Evolutionary conservation across 306 rosid species (phyloP).

Genomic region (Corylus avellana): DNA sequence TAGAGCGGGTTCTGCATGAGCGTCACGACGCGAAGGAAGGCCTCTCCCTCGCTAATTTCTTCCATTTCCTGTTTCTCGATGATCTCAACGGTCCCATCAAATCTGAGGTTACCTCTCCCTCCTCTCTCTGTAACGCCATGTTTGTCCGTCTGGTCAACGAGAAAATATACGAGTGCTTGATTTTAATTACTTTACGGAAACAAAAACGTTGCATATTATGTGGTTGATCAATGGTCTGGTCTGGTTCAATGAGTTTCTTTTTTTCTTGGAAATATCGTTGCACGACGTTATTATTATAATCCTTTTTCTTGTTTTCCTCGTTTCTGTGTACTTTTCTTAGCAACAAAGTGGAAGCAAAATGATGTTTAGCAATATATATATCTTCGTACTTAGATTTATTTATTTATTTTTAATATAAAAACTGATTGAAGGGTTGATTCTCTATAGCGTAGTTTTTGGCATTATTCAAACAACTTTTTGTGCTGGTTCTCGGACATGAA

Average conservation of each 20-base stretch:
- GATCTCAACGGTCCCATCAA: slow-evolving; percentile 61
- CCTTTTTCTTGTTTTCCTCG: no score
- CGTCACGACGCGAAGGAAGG: slow-evolving; percentile 16
- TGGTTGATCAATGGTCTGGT: background rate
- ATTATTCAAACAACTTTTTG: background rate
- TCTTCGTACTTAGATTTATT: no score
- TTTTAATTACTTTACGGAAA: background rate
- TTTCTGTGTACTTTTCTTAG: background rate
- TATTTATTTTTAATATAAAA: no score
- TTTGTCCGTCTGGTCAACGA: background rate
- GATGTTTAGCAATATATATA: no score
- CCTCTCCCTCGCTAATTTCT: slow-evolving; percentile 61
- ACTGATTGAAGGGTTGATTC: no score
- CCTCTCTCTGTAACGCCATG: background rate
- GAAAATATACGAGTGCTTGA: background rate
- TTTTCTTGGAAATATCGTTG: background rate
- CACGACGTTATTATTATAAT: no score
- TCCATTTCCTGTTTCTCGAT: slow-evolving; percentile 47
- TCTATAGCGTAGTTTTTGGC: no score
- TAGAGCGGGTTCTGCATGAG: slow-evolving; percentile 29
- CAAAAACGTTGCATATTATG: background rate
- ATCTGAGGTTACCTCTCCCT: slow-evolving; percentile 45
- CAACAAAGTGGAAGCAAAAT: background rate
- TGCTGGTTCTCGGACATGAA: background rate
- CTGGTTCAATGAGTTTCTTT: background rate